These are phyloP conservation scores for Strobilomyces dryophilus DNA, from an alignment of 768 basidiomycete species.

Conservation along the genomic window DNA sequence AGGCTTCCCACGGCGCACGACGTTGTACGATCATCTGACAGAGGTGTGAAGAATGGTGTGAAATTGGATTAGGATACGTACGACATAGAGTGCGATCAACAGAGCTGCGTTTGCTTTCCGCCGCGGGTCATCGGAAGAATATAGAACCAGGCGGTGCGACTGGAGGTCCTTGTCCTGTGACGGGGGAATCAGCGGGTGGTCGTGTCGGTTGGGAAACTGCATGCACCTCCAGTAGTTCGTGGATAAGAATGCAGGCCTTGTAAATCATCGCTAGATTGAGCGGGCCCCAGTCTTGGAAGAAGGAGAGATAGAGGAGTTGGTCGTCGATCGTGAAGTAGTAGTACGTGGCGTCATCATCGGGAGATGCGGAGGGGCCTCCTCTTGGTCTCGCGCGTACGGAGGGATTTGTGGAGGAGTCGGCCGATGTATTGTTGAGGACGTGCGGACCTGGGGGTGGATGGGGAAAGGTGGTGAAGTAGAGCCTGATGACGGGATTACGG, in stretches of 20 bases:
- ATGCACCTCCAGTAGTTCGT: slow-evolving; percentile 77
- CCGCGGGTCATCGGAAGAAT: slow-evolving; percentile 81
- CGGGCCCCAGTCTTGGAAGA: slow-evolving; percentile 95
- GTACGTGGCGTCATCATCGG: slow-evolving; percentile 72
- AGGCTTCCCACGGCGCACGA: slow-evolving; percentile 90
- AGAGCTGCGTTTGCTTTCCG: slow-evolving; percentile 92
- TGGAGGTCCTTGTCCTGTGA: slow-evolving; percentile 68
- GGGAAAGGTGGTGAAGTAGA: slow-evolving; percentile 88
- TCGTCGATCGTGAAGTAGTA: slow-evolving; percentile 94
- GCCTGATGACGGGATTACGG: slow-evolving; percentile 38
- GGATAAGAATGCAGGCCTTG: slow-evolving; percentile 87
- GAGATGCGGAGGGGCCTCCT: slow-evolving; percentile 58
- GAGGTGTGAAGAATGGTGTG: slow-evolving; percentile 17
- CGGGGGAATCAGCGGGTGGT: slow-evolving; percentile 19
- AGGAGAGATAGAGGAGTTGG: slow-evolving; percentile 86
- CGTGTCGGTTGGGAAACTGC: slow-evolving; percentile 16
- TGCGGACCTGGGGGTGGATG: slow-evolving; percentile 67
- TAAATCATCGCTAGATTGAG: slow-evolving; percentile 91
- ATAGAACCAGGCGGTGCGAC: slow-evolving; percentile 78
- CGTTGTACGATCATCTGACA: slow-evolving; percentile 87
- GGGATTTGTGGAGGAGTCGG: slow-evolving; percentile 52
- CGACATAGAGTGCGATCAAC: slow-evolving; percentile 90
- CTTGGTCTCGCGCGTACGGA: slow-evolving; percentile 57
- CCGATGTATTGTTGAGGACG: slow-evolving; percentile 54
- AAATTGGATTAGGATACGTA: slow-evolving; percentile 38